Percentiles rank a stretch among this genome's conserved stretches.
Evolutionary conservation across 495 filamentous ascomycete species (phyloP).

Genomic region (Aspergillus sclerotioniger): DNA sequence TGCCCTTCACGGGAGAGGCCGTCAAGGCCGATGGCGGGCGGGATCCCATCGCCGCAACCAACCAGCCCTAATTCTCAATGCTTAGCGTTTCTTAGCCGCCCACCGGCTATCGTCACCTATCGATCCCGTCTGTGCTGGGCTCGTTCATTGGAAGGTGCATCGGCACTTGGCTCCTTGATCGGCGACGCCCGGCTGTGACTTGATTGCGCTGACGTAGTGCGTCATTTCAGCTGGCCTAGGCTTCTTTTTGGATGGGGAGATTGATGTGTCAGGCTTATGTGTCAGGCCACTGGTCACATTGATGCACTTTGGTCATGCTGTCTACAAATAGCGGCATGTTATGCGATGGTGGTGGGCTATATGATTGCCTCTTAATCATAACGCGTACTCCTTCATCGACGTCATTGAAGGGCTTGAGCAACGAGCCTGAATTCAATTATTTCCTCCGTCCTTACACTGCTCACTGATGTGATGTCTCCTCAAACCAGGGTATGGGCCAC

Average conservation of each 20-base stretch:
- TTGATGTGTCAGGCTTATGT: too few relatives aligned
- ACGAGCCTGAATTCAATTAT: too few relatives aligned
- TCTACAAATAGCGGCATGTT: too few relatives aligned
- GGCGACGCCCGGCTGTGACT: background rate
- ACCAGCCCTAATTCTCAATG: background rate
- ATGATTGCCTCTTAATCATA: too few relatives aligned
- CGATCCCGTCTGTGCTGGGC: background rate
- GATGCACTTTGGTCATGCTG: too few relatives aligned
- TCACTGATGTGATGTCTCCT: too few relatives aligned
- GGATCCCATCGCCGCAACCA: background rate
- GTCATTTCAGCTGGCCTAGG: background rate
- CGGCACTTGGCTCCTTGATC: background rate
- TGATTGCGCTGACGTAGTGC: background rate
- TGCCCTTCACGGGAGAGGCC: background rate
- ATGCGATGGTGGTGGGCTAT: too few relatives aligned
- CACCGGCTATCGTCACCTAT: background rate
- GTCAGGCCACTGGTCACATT: too few relatives aligned
- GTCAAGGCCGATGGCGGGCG: background rate
- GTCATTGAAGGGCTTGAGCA: too few relatives aligned
- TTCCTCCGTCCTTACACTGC: too few relatives aligned
- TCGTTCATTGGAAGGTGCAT: background rate
- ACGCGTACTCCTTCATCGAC: too few relatives aligned
- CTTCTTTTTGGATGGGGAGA: background rate
- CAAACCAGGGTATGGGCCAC: too few relatives aligned
- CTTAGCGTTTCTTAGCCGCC: background rate